phyloP scores from a whole-genome alignment of 495 filamentous ascomycete genomes.

The Daldinia decipiens region DNA sequence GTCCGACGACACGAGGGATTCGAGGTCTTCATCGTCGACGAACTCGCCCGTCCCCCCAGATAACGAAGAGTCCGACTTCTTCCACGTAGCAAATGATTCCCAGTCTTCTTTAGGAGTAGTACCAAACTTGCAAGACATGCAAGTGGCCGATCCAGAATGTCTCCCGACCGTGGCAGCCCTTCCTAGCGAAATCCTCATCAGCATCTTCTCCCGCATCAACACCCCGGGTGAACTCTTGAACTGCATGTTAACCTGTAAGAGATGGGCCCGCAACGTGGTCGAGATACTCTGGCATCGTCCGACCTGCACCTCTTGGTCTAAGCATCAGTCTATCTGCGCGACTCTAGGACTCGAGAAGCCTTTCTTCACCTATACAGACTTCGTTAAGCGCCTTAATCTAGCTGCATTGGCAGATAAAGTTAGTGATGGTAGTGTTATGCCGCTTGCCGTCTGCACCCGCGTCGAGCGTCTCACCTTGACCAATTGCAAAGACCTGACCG shows the following conservation, averaged over 20 bases:
- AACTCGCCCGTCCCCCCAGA: conserved; percentile 84
- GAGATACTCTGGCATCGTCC: conserved; percentile 96
- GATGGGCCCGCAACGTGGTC: conserved; percentile 92
- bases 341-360: conserved; percentile 74
- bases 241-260: conserved; percentile 91
- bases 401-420: conserved; percentile 78
- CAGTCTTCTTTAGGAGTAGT: conserved; percentile 84
- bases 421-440: conserved; percentile 88
- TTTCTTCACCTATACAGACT: conserved; percentile 85
- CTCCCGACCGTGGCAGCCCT: conserved; percentile 81
- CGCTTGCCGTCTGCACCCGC: conserved; percentile 85
- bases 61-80: conserved; percentile 91
- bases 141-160: conserved; percentile 67
- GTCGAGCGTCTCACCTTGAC: conserved; percentile 95
- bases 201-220: conserved; percentile 86
- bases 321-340: conserved; percentile 77
- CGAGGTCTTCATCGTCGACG: conserved; percentile 73
- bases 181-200: conserved; percentile 93
- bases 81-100: conserved; percentile 86
- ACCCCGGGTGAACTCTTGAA: conserved; percentile 78
- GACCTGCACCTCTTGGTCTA: conserved; percentile 84
- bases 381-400: conserved; percentile 91
- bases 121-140: conserved; percentile 77
- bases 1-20: conserved; percentile 45
- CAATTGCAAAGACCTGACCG: conserved; percentile 85